Evolutionary conservation across 768 basidiomycete genomes (phyloP).

Genomic region (Leccinum broughii): DNA sequence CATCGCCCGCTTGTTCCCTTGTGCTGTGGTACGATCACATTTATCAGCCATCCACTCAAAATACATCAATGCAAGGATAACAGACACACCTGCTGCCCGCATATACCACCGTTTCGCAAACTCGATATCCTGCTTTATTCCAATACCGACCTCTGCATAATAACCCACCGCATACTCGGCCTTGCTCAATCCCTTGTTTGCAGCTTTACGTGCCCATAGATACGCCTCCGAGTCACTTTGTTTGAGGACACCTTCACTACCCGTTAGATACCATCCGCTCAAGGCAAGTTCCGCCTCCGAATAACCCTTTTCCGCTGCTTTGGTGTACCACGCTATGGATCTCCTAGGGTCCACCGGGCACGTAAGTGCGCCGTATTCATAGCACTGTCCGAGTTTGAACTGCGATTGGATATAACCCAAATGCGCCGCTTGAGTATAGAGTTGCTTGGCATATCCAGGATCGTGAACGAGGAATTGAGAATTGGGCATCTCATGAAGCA

Average conservation of each 20-base stretch:
- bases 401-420: constrained; percentile 93
- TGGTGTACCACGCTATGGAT: constrained; percentile 98
- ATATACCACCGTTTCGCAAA: constrained; percentile 99
- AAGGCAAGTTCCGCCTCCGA: constrained; percentile 93
- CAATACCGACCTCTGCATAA: constrained; percentile 97
- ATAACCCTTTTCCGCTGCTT: constrained; percentile 95
- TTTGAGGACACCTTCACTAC: constrained; percentile 92
- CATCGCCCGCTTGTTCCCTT: constrained; percentile 99
- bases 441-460: constrained; percentile 76
- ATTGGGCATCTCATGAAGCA: constrained; percentile 74
- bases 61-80: neutral
- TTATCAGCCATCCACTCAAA: constrained; percentile 1
- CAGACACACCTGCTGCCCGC: constrained; percentile 87
- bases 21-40: constrained; percentile 52
- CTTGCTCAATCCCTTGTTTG: constrained; percentile 94
- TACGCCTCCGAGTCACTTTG: constrained; percentile 99
- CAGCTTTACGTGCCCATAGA: constrained; percentile 93
- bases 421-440: constrained; percentile 89
- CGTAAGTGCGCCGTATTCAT: constrained; percentile 85
- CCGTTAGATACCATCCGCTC: constrained; percentile 98
- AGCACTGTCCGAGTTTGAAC: constrained; percentile 93
- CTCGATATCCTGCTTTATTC: constrained; percentile 93
- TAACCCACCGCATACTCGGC: constrained; percentile 99
- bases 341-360: constrained; percentile 92
- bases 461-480: constrained; percentile 74